phyloP scores from a whole-genome alignment of 805 yeast genomes.

The Saccharomycopsis sp. region DNA sequence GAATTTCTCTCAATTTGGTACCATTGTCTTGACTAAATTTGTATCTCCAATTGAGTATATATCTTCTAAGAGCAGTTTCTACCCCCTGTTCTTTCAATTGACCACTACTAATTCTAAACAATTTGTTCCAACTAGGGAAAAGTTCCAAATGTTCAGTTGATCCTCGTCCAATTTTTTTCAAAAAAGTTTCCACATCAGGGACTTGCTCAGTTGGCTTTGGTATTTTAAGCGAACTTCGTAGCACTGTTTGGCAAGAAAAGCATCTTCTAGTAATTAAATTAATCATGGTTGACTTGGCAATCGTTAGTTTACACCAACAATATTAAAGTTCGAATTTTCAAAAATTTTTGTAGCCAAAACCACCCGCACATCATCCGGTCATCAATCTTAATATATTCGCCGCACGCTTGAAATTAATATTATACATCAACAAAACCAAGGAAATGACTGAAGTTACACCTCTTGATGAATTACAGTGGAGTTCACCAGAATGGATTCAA shows the following conservation, averaged over 20 bases:
- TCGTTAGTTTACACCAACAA: too few species aligned
- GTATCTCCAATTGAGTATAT: slow-evolving; percentile 67
- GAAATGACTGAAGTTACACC: slow-evolving; percentile 26
- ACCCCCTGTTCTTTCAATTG: slow-evolving; percentile 71
- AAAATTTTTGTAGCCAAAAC: not conserved
- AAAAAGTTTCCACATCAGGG: slow-evolving; percentile 69
- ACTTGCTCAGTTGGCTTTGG: slow-evolving; percentile 48
- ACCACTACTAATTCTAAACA: slow-evolving; percentile 49
- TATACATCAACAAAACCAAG: not conserved
- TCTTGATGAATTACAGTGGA: slow-evolving; percentile 92
- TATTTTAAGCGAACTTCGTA: slow-evolving; percentile 17
- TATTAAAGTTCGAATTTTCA: not conserved
- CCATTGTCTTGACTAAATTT: slow-evolving; percentile 31
- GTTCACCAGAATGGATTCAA: slow-evolving; percentile 96
- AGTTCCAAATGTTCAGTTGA: slow-evolving; percentile 57
- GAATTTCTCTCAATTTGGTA: slow-evolving; percentile 47
- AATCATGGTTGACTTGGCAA: too few species aligned
- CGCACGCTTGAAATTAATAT: not conserved
- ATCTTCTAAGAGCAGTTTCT: slow-evolving; percentile 63
- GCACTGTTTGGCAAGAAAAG: slow-evolving; percentile 10
- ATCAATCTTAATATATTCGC: too few species aligned
- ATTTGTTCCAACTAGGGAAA: slow-evolving; percentile 67
- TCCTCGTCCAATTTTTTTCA: slow-evolving; percentile 73
- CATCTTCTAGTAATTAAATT: slow-evolving; percentile 3
- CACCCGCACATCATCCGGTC: not conserved